These are phyloP conservation scores for Austroboletus eburneus DNA, from an alignment of 768 basidiomycete species.

Conservation along the genomic window DNA sequence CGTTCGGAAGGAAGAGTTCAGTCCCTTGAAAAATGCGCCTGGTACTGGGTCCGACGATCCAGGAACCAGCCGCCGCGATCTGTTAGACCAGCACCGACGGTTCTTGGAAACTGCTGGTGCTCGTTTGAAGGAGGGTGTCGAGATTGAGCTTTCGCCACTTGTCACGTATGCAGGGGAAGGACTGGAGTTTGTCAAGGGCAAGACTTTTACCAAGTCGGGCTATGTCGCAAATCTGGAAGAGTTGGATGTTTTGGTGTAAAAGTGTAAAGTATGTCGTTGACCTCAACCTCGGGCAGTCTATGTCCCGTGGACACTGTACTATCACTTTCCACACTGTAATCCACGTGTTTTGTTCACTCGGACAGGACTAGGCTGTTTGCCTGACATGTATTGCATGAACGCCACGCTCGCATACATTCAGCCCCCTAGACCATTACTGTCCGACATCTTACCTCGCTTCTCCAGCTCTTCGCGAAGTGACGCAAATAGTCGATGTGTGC, in stretches of 20 bases:
- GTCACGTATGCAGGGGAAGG: constrained; percentile 94
- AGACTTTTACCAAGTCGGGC: constrained; percentile 73
- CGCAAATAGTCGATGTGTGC: constrained; percentile 75
- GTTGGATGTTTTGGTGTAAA: constrained; percentile 62
- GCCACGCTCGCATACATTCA: constrained; percentile 26
- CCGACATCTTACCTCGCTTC: constrained; percentile 53
- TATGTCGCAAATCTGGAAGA: constrained; percentile 62
- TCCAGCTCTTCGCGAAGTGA: constrained; percentile 82
- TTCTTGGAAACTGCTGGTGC: constrained; percentile 84
- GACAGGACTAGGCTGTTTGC: constrained; percentile 9
- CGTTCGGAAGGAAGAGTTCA: constrained; percentile 85
- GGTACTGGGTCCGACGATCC: constrained; percentile 89
- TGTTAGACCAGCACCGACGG: constrained; percentile 81
- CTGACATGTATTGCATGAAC: constrained; percentile 16
- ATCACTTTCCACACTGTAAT: not conserved
- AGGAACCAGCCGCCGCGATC: constrained; percentile 83
- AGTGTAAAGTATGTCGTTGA: constrained; percentile 34
- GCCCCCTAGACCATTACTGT: constrained; percentile 42
- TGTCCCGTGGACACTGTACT: not conserved
- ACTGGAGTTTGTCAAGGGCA: constrained; percentile 71
- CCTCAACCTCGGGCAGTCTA: constrained; percentile 4
- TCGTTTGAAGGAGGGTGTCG: constrained; percentile 61
- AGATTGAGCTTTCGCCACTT: constrained; percentile 87
- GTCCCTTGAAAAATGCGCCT: constrained; percentile 95
- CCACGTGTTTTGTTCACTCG: constrained; percentile 7